Percentiles rank a stretch among this genome's conserved stretches.
Conservation (phyloP, 2,329 filamentous ascomycete genomes). For the Venturia oleaginea region DNA sequence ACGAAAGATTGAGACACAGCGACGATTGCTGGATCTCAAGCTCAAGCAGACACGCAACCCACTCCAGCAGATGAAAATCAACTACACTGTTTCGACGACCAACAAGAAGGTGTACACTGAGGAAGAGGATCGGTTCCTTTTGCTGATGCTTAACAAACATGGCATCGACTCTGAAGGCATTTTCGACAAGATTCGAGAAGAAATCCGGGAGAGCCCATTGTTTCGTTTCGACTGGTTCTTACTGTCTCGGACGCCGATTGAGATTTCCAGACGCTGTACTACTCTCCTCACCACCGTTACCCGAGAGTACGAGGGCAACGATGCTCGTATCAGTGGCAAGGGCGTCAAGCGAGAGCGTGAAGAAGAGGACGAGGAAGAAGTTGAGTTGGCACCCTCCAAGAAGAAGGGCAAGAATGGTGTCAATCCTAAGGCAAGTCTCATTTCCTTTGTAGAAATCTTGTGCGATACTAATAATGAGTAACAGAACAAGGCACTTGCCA, state of each 20-base stretch:
- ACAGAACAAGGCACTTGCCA: constrained; percentile 90
- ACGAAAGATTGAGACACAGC: constrained; percentile 81
- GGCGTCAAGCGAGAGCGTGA: constrained; percentile 55
- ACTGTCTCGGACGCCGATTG: constrained; percentile 83
- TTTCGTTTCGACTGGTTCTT: constrained; percentile 99
- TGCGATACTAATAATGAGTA: constrained; percentile 18
- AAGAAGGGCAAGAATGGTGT: constrained; percentile 88
- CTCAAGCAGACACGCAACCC: constrained; percentile 95
- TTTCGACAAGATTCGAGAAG: constrained; percentile 92
- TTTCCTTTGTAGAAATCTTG: constrained; percentile 9
- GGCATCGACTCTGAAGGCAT: constrained; percentile 86
- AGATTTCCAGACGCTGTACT: constrained; percentile 85
- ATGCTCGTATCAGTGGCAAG: constrained; percentile 33
- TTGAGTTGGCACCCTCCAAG: constrained; percentile 77
- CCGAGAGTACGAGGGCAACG: constrained; percentile 71
- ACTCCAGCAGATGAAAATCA: constrained; percentile 94
- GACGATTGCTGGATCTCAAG: constrained; percentile 90
- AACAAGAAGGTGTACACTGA: constrained; percentile 99
- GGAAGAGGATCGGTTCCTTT: constrained; percentile 90
- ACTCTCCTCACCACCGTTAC: constrained; percentile 91
- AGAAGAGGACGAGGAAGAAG: constrained; percentile 78
- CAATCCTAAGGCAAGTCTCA: constrained; percentile 37
- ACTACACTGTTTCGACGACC: constrained; percentile 96
- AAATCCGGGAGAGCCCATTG: constrained; percentile 86
- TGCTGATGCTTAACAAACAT: constrained; percentile 86